phyloP scores from a whole-genome alignment of 2,329 filamentous ascomycete genomes.

The Nemania sp. region DNA sequence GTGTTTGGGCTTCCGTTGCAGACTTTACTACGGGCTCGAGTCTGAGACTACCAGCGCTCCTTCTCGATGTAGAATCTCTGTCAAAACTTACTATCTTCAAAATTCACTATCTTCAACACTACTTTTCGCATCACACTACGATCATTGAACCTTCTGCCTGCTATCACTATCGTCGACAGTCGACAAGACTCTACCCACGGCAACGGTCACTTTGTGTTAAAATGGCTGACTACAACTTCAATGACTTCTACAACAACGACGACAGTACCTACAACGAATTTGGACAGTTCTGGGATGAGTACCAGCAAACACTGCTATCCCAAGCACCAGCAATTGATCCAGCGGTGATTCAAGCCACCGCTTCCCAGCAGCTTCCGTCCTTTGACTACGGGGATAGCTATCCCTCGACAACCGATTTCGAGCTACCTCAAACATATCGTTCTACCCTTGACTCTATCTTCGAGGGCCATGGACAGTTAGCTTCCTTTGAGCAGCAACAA shows the following conservation, averaged over 20 bases:
- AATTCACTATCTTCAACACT: not conserved
- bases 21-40: not conserved
- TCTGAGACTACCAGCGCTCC: not conserved
- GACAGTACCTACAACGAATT: not conserved
- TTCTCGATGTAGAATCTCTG: not conserved
- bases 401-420: not conserved
- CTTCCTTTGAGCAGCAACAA: slow-evolving; percentile 8
- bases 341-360: not conserved
- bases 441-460: not conserved
- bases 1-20: not conserved
- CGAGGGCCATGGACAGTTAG: no score
- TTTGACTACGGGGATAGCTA: not conserved
- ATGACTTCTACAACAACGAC: no score
- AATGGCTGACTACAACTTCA: no score
- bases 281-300: not conserved
- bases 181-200: not conserved
- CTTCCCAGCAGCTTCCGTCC: not conserved
- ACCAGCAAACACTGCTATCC: no score
- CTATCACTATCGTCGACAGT: not conserved
- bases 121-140: not conserved
- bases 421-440: not conserved
- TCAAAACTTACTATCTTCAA: not conserved
- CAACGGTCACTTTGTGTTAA: not conserved
- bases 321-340: not conserved
- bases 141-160: not conserved